Conservation (phyloP, 192 early-diverging fungal genomes). For the Podila minutissima region DNA sequence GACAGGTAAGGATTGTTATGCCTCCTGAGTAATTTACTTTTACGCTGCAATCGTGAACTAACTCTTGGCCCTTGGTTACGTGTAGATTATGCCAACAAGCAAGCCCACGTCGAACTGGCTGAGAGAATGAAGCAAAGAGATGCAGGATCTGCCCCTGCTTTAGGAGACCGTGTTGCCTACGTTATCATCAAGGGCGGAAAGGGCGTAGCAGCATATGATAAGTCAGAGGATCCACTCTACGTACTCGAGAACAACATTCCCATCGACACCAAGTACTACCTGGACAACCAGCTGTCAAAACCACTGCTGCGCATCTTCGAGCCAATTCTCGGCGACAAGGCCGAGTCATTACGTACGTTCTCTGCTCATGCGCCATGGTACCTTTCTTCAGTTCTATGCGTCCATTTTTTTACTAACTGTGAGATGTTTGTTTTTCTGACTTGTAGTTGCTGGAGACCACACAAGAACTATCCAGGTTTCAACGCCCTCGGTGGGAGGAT, state of each 20-base stretch:
- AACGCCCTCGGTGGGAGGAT: conserved; percentile 87
- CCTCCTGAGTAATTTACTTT: no score
- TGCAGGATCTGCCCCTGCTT: conserved; percentile 90
- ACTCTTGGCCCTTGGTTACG: not conserved
- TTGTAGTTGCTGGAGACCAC: conserved; percentile 71
- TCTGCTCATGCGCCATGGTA: no score
- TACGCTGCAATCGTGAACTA: no score
- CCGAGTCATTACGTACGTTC: conserved; percentile 76
- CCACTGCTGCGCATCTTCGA: conserved; percentile 96
- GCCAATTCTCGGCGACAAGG: conserved; percentile 93
- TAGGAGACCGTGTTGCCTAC: conserved; percentile 98
- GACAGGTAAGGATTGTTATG: conserved; percentile 57
- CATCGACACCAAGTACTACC: conserved; percentile 96
- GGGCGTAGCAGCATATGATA: conserved; percentile 92
- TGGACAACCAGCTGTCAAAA: conserved; percentile 96
- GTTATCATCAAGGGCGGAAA: conserved; percentile 92
- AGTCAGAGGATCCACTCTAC: conserved; percentile 97
- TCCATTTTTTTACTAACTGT: not conserved
- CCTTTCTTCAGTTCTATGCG: no score
- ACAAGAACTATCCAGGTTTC: conserved; percentile 86
- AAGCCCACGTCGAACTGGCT: conserved; percentile 94
- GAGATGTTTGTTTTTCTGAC: conserved; percentile 4
- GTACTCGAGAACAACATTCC: conserved; percentile 99
- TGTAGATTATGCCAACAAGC: conserved; percentile 91
- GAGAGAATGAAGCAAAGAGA: conserved; percentile 96